Base-by-base conservation (phyloP, 2,329 filamentous ascomycete species). In the Apiospora saccharicola region DNA sequence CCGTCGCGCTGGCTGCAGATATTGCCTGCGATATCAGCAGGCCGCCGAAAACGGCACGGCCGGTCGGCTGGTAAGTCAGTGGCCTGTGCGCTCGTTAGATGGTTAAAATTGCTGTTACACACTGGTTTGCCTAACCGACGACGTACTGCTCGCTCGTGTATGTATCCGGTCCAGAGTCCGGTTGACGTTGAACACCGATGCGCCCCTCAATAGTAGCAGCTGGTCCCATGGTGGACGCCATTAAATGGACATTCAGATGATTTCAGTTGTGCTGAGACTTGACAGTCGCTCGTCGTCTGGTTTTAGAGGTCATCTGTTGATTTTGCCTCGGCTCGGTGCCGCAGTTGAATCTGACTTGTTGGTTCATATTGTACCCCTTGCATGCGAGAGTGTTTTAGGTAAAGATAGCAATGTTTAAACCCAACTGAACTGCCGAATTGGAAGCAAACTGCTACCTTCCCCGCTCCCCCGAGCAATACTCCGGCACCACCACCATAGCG, bases 1-100 rank as follows among this genome's bases (percentile, higher is more conserved):
- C 37, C 10, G 69, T 70, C 6, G 37, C 49, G 44, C 16, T 70
- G 10, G 69, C 69, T 24, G 69, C 69, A 34, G 69, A 70, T 19
- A 70, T 47, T 22, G 51, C 44, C 44, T 70, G 51, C 49, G 69
- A 34, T 16, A 70, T 5, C 30, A 70, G 14, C 4, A 70, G 49
- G 30, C 69, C 69, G 13, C 69, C 69, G 37, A 70, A 47, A 30
- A 70, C 37, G 44, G 51, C 44, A 57, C 69, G 49, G 3, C 41
- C 69, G 37, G 34, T 46, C n/a, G 47, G 41, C 6, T 57, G 69
- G 14, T 14, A 24, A 37, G 69, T 47, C 19, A 70, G 22, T 30
- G 69, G 69, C 14, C 16, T 46, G 44, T 22, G 16, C 4, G 44
- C 7, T 46, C 44, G 6, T 1, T 0, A 1, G 14, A 46, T 19